Percentiles rank a stretch among this genome's conserved stretches.
These are phyloP conservation scores for Posidonia australis DNA, from an alignment of 106 monocot species.

Conservation along the genomic window DNA sequence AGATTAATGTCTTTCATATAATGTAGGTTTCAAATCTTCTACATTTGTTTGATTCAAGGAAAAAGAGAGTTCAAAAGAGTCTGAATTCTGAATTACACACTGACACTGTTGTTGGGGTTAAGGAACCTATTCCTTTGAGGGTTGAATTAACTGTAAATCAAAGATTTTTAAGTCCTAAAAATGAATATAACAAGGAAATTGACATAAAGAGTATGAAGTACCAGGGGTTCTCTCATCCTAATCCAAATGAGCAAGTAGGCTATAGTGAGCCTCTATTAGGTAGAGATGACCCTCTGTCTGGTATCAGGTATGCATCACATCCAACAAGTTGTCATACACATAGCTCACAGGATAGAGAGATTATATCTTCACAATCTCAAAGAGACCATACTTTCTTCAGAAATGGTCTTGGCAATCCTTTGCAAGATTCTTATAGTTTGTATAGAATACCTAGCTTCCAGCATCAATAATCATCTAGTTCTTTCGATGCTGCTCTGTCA, in stretches of 20 bases:
- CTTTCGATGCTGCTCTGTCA: not conserved
- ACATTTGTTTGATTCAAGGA: constrained; percentile 15
- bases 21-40: constrained; percentile 19
- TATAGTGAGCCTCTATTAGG: not conserved
- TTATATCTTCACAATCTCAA: not conserved
- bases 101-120: not conserved
- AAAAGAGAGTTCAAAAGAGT: not conserved
- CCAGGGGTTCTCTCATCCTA: not conserved
- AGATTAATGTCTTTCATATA: not conserved
- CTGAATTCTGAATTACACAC: not conserved
- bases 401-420: not conserved
- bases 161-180: not conserved
- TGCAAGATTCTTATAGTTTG: not conserved
- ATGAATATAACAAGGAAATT: not conserved
- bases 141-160: not conserved
- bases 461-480: not conserved
- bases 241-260: not conserved
- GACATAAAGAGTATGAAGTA: not conserved
- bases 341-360: not conserved
- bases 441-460: not conserved
- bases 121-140: not conserved
- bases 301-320: not conserved
- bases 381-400: not conserved
- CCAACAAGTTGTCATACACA: not conserved
- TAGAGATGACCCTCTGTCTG: not conserved